phyloP scores from a whole-genome alignment of 495 filamentous ascomycete genomes.

The Hypoxylon lenormandii region DNA sequence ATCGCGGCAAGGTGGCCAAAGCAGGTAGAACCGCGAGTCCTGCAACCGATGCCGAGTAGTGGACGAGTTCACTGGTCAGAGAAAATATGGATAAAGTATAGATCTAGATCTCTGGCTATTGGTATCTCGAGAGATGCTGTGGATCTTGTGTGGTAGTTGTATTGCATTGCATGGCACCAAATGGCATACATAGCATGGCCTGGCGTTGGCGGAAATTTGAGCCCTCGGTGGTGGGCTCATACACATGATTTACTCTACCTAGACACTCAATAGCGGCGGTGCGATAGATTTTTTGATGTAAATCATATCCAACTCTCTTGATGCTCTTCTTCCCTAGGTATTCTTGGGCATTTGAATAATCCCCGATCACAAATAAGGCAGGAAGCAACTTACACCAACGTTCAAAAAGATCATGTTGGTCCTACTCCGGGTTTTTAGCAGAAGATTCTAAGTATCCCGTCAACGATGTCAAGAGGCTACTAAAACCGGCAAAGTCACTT shows the following conservation, averaged over 20 bases:
- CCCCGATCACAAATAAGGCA: no score
- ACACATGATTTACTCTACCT: conserved; percentile 2
- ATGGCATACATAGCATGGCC: conserved; percentile 6
- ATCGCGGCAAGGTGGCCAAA: conserved; percentile 82
- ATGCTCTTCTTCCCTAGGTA: no score
- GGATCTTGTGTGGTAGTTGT: conserved; percentile 10
- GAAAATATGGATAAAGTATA: background rate
- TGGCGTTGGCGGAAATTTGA: conserved; percentile 20
- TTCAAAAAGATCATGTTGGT: no score
- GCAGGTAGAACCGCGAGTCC: conserved; percentile 61
- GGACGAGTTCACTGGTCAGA: background rate
- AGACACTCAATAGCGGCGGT: background rate
- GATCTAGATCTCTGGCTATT: background rate
- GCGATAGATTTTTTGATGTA: background rate
- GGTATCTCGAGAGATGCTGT: background rate
- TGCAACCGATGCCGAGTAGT: conserved; percentile 6
- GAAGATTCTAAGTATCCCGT: no score
- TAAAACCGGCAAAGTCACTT: conserved; percentile 4
- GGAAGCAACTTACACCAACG: no score
- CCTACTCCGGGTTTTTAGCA: no score
- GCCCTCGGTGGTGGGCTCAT: background rate
- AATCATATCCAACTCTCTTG: no score
- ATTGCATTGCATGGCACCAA: conserved; percentile 10
- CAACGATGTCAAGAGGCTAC: no score
- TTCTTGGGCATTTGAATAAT: no score